These are phyloP conservation scores for Poa pratensis DNA, from an alignment of 176 grass and related monocot genomes.

Conservation along the genomic window DNA sequence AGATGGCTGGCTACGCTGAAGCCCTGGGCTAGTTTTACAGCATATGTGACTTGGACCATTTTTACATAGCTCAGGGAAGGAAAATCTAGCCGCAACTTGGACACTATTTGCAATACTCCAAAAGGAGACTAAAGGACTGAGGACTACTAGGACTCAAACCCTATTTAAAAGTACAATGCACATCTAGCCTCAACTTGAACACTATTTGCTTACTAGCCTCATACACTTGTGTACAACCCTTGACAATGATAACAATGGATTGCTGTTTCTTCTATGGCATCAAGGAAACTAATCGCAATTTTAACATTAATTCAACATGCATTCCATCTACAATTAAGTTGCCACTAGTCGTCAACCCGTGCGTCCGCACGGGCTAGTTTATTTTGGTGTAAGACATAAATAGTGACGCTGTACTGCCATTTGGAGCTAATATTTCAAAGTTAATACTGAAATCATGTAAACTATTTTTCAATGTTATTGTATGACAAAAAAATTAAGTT, in stretches of 20 bases:
- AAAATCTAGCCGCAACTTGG: constrained; percentile 10
- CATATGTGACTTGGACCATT: constrained; percentile 6
- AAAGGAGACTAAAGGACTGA: not conserved
- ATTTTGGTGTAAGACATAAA: too few relatives aligned
- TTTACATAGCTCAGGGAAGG: not conserved
- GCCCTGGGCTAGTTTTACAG: not conserved
- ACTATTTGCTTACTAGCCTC: not conserved
- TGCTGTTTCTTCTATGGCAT: not conserved
- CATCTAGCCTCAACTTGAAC: not conserved
- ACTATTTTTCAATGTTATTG: too few relatives aligned
- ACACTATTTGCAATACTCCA: not conserved
- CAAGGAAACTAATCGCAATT: not conserved
- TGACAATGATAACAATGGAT: not conserved
- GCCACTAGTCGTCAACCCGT: too few relatives aligned
- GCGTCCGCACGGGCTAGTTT: too few relatives aligned
- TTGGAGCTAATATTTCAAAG: too few relatives aligned
- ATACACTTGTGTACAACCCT: not conserved
- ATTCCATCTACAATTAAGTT: constrained; percentile 8
- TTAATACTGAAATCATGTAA: too few relatives aligned
- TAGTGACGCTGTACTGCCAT: too few relatives aligned
- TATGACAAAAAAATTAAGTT: too few relatives aligned
- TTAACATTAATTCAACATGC: constrained; percentile 7
- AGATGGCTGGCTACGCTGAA: not conserved
- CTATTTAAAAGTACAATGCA: not conserved
- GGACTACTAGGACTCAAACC: not conserved